Percentiles rank a stretch among this genome's conserved stretches.
Evolutionary conservation across 2,329 filamentous ascomycete species (phyloP).

Genomic region (Monosporascus cannonballus): DNA sequence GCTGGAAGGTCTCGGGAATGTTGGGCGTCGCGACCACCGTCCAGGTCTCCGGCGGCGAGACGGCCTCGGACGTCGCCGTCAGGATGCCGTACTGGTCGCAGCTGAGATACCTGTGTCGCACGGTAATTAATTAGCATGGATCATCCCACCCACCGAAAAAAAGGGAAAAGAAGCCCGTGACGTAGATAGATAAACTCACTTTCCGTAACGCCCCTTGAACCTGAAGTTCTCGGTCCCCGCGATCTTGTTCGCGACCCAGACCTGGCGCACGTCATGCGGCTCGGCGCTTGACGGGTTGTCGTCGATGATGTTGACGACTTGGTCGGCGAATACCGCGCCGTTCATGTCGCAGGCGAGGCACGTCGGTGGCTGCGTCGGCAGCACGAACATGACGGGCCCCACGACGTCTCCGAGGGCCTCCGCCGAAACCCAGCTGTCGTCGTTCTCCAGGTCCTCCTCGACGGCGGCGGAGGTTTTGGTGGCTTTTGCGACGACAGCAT

Average conservation of each 20-base stretch:
- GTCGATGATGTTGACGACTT: conserved; percentile 84
- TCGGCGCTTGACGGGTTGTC: conserved; percentile 78
- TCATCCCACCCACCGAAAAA: neutral
- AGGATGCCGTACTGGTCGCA: conserved; percentile 80
- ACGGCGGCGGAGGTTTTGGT: conserved; percentile 20
- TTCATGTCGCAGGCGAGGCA: conserved; percentile 80
- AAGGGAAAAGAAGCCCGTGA: neutral
- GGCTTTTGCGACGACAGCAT: conserved; percentile 2
- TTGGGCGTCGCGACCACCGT: conserved; percentile 57
- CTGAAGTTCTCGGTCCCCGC: conserved; percentile 75
- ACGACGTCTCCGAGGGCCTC: conserved; percentile 67
- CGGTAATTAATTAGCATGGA: too few relatives aligned
- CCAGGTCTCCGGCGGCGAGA: conserved; percentile 80
- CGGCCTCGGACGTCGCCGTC: conserved; percentile 71
- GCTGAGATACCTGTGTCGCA: conserved; percentile 61
- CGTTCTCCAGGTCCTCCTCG: conserved; percentile 43
- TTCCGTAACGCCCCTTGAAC: conserved; percentile 87
- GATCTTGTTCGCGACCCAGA: conserved; percentile 85
- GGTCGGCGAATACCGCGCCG: conserved; percentile 77
- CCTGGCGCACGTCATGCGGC: conserved; percentile 91
- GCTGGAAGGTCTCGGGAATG: conserved; percentile 63
- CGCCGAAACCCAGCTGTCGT: conserved; percentile 89
- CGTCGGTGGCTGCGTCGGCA: conserved; percentile 67
- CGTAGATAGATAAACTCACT: conserved; percentile 40
- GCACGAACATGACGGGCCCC: conserved; percentile 76